A percentile compares a stretch with the other conserved stretches of the same genome.
Conservation (phyloP, 495 filamentous ascomycete genomes). For the Aspergillus conjunctus region DNA sequence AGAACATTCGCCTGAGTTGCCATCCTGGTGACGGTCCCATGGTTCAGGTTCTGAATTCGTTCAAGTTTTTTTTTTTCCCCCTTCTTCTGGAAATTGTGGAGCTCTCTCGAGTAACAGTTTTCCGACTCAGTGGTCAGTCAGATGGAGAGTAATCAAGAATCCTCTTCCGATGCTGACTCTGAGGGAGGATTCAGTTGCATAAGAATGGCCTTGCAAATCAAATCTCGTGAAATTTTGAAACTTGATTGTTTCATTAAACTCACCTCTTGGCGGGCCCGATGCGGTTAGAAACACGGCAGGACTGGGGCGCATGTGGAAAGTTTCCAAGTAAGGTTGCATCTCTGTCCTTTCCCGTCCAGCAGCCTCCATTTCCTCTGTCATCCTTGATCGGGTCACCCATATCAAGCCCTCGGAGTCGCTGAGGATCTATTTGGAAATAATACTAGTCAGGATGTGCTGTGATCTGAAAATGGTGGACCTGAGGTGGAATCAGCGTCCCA, state of each 20-base stretch:
- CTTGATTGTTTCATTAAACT: conserved; percentile 27
- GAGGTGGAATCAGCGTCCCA: background rate
- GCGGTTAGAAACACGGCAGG: conserved; percentile 9
- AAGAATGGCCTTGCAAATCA: too few species aligned
- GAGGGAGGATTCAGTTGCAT: too few species aligned
- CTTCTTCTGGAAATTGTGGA: background rate
- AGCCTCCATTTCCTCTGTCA: background rate
- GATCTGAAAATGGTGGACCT: background rate
- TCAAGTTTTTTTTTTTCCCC: background rate
- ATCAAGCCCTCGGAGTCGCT: too few species aligned
- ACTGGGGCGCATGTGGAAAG: background rate
- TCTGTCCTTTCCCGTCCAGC: background rate
- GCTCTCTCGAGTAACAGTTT: background rate
- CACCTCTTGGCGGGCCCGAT: conserved; percentile 19
- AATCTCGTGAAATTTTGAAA: conserved; percentile 12
- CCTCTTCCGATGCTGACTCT: too few species aligned
- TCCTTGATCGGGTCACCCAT: background rate
- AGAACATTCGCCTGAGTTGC: conserved; percentile 7
- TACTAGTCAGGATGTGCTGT: too few species aligned
- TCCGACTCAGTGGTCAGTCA: background rate
- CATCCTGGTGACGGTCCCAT: background rate
- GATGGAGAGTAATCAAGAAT: background rate
- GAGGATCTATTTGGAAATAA: too few species aligned
- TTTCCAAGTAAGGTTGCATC: conserved; percentile 6
- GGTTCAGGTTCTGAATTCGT: background rate